phyloP scores from a whole-genome alignment of 2,329 filamentous ascomycete genomes.

The Colletotrichum filicis region DNA sequence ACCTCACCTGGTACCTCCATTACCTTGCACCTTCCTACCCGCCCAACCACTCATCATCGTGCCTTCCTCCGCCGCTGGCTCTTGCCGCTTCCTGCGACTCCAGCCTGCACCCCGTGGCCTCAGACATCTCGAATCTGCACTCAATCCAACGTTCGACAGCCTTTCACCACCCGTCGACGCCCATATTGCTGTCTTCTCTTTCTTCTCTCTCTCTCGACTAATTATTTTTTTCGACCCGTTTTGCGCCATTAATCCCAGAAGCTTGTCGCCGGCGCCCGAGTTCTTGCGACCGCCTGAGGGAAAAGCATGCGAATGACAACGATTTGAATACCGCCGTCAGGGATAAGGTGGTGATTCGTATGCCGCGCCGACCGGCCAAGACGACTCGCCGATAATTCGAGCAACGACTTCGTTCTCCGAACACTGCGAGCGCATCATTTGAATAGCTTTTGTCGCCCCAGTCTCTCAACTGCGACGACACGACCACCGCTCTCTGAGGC shows the following conservation, averaged over 20 bases:
- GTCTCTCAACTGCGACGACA: neutral
- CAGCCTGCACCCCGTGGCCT: neutral
- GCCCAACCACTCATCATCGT: neutral
- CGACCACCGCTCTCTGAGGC: neutral
- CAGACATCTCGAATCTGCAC: conserved; percentile 6
- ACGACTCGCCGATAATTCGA: conserved; percentile 1
- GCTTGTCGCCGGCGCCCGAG: neutral
- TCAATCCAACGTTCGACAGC: conserved; percentile 11
- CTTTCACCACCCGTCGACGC: neutral
- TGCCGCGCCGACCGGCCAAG: conserved; percentile 4
- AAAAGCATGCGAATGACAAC: conserved; percentile 32
- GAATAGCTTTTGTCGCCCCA: neutral
- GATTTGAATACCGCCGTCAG: conserved; percentile 22
- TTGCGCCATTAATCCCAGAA: neutral
- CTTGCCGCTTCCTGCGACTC: neutral
- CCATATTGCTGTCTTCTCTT: neutral
- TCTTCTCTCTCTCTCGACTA: neutral
- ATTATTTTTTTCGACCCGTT: conserved; percentile 10
- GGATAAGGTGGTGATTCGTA: conserved; percentile 34
- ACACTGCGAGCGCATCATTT: neutral
- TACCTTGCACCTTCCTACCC: neutral
- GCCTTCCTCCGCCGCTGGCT: neutral
- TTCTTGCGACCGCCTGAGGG: conserved; percentile 13
- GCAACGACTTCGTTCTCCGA: neutral
- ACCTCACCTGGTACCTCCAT: neutral